A percentile compares a stretch with the other conserved stretches of the same genome.
Conservation (phyloP, 495 filamentous ascomycete species). For the Hyaloscypha variabilis region DNA sequence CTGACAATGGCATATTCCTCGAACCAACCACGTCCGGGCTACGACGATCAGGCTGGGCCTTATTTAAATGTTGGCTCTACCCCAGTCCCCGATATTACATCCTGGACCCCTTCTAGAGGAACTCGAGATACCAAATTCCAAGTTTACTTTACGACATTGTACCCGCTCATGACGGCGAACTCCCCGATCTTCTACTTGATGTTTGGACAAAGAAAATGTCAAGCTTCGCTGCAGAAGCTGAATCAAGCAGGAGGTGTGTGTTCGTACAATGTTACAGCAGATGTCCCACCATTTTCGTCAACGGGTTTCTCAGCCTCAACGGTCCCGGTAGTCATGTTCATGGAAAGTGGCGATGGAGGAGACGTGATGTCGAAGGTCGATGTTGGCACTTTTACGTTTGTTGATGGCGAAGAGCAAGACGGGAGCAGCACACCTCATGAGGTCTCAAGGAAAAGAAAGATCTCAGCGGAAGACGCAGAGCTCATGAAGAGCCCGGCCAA, state of each 20-base stretch:
- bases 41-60: slow-evolving; percentile 55
- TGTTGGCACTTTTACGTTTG: slow-evolving; percentile 79
- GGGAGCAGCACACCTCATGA: slow-evolving; percentile 38
- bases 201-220: slow-evolving; percentile 73
- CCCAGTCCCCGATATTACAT: slow-evolving; percentile 61
- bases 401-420: slow-evolving; percentile 44
- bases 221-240: slow-evolving; percentile 62
- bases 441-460: slow-evolving; percentile 44
- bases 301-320: slow-evolving; percentile 68
- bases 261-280: slow-evolving; percentile 71
- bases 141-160: slow-evolving; percentile 72
- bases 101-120: slow-evolving; percentile 69
- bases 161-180: slow-evolving; percentile 65
- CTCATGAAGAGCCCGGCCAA: slow-evolving; percentile 38
- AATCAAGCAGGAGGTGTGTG: slow-evolving; percentile 58
- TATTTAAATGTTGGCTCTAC: slow-evolving; percentile 53
- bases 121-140: slow-evolving; percentile 66
- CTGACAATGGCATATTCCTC: slow-evolving; percentile 45
- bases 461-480: slow-evolving; percentile 39
- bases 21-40: slow-evolving; percentile 34
- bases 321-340: slow-evolving; percentile 72
- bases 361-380: slow-evolving; percentile 63
- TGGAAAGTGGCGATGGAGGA: slow-evolving; percentile 70
- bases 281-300: slow-evolving; percentile 69
- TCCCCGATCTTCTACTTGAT: slow-evolving; percentile 63